Evolutionary conservation across 257 asterid genomes (phyloP).

Genomic region (Forsythia viridissima): DNA sequence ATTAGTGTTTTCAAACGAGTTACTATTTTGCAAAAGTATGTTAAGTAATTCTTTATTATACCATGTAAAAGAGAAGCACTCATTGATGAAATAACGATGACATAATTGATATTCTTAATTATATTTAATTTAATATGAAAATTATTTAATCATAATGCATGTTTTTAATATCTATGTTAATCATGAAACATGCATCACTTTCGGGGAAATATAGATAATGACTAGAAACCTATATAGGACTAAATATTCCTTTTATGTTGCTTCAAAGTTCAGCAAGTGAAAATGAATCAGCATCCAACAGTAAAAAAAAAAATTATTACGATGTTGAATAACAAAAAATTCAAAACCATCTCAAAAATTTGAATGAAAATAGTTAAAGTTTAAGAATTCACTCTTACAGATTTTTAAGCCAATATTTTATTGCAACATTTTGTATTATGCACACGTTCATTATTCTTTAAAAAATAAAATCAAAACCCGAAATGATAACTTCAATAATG

Average conservation of each 20-base stretch:
- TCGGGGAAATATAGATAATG: background rate
- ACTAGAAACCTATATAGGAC: background rate
- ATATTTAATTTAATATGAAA: no score
- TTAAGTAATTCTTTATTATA: no score
- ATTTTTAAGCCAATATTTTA: background rate
- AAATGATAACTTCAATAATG: background rate
- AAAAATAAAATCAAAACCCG: background rate
- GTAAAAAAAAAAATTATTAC: background rate
- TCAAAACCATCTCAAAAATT: background rate
- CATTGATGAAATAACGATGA: no score
- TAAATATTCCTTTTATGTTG: background rate
- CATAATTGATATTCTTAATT: no score
- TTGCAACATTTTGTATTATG: background rate
- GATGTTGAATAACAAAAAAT: background rate
- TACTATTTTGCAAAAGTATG: no score
- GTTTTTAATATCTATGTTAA: no score
- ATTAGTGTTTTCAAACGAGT: no score
- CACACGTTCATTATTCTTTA: background rate
- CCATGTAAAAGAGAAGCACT: no score
- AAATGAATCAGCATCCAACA: background rate
- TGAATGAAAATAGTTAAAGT: background rate
- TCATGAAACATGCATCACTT: background rate
- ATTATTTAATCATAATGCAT: no score
- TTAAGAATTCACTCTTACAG: background rate
- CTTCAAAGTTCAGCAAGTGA: background rate